These are phyloP conservation scores for Incumbomyces delicatus DNA, from an alignment of 2,329 filamentous ascomycete genomes.

Conservation along the genomic window DNA sequence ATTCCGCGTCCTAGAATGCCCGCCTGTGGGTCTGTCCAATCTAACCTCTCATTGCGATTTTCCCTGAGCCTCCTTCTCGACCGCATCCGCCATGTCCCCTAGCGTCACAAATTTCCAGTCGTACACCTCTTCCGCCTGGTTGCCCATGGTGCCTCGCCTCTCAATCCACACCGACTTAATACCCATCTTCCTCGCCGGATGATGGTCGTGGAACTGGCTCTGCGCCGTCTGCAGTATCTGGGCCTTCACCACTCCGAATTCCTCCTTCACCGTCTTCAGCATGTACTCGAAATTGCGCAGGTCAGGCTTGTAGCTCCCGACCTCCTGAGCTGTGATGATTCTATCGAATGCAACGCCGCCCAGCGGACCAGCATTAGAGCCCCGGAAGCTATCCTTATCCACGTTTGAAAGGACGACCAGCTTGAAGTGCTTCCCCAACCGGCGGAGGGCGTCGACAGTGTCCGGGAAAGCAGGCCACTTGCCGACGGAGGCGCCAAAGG, in stretches of 20 bases:
- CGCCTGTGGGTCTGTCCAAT: not conserved
- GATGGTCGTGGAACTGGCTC: constrained; percentile 57
- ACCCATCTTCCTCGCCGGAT: constrained; percentile 51
- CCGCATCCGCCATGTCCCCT: constrained; percentile 51
- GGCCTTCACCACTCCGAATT: constrained; percentile 48
- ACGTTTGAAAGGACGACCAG: constrained; percentile 50
- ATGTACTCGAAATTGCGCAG: constrained; percentile 57
- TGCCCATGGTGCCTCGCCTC: constrained; percentile 29
- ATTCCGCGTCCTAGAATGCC: too few relatives aligned
- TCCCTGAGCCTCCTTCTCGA: constrained; percentile 29
- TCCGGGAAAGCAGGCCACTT: constrained; percentile 50
- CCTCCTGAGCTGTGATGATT: constrained; percentile 60
- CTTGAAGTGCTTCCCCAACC: constrained; percentile 42
- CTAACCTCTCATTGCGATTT: not conserved
- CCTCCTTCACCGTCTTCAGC: constrained; percentile 42
- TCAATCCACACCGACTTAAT: constrained; percentile 58
- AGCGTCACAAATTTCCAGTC: constrained; percentile 52
- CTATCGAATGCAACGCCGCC: constrained; percentile 49
- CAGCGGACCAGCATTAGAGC: constrained; percentile 41
- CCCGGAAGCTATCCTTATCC: constrained; percentile 42
- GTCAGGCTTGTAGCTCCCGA: constrained; percentile 63
- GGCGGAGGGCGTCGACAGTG: constrained; percentile 43
- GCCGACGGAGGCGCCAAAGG: constrained; percentile 41
- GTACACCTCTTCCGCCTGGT: constrained; percentile 28
- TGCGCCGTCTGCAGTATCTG: constrained; percentile 59